phyloP scores from a whole-genome alignment of 495 filamentous ascomycete genomes.

The Daldinia grandis region DNA sequence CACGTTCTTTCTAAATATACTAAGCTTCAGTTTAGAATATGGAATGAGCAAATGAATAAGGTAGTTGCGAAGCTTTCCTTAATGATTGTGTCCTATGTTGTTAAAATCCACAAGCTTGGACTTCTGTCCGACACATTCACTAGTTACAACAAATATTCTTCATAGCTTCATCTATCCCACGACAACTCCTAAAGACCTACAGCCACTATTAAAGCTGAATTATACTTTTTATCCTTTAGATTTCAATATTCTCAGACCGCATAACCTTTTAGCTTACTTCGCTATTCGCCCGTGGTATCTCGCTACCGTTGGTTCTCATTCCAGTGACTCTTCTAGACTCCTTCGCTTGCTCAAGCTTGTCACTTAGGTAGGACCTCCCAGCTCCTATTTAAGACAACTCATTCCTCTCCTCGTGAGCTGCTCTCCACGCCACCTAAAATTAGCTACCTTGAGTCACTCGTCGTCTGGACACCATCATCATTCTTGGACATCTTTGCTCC shows the following conservation, averaged over 20 bases:
- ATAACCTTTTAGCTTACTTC: slow-evolving; percentile 2
- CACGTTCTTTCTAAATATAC: background rate
- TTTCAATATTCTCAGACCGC: background rate
- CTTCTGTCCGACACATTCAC: background rate
- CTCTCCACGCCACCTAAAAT: slow-evolving; percentile 22
- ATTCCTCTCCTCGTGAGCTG: slow-evolving; percentile 38
- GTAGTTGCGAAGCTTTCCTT: slow-evolving; percentile 22
- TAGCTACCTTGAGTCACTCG: slow-evolving; percentile 25
- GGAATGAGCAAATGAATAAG: background rate
- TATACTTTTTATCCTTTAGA: background rate
- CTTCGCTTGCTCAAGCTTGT: slow-evolving; percentile 20
- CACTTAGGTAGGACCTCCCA: slow-evolving; percentile 39
- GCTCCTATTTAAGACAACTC: slow-evolving; percentile 40
- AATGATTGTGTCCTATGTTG: background rate
- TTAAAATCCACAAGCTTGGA: background rate
- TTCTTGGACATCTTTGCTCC: slow-evolving; percentile 31
- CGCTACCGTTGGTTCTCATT: slow-evolving; percentile 33
- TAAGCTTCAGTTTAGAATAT: background rate
- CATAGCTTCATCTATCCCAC: background rate
- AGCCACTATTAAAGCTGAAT: background rate
- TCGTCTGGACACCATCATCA: slow-evolving; percentile 41
- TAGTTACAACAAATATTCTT: background rate
- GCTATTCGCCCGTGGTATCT: slow-evolving; percentile 8
- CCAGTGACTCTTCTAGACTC: slow-evolving; percentile 40
- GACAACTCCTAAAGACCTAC: slow-evolving; percentile 11